Conservation (phyloP, 192 early-diverging fungal genomes). For the Umbelopsis ramanniana region DNA sequence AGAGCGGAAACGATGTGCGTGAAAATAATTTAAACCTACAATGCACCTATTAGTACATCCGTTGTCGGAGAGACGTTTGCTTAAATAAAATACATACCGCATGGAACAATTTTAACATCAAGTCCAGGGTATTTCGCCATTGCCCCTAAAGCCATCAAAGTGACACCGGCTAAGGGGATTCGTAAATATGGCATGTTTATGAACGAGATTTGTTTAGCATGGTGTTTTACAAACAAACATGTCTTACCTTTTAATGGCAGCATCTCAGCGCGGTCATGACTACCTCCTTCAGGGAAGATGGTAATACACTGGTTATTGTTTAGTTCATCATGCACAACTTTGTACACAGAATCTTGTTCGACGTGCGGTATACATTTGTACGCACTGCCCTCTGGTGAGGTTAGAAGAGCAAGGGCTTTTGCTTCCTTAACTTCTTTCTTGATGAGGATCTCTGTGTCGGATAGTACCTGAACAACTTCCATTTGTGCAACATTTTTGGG, state of each 20-base stretch:
- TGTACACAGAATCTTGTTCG: constrained; percentile 88
- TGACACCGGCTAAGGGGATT: constrained; percentile 61
- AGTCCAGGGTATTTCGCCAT: constrained; percentile 82
- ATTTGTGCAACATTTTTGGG: constrained; percentile 63
- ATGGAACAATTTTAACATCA: constrained; percentile 92
- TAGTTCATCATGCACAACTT: constrained; percentile 76
- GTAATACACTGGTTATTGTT: constrained; percentile 78
- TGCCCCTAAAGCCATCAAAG: constrained; percentile 87
- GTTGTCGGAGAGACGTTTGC: too few relatives aligned
- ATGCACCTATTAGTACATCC: neutral
- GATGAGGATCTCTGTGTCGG: constrained; percentile 79
- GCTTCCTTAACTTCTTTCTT: constrained; percentile 77
- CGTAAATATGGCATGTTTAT: too few relatives aligned
- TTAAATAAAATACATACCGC: constrained; percentile 37
- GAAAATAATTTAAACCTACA: constrained; percentile 87
- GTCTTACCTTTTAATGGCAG: constrained; percentile 86
- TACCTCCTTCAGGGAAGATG: constrained; percentile 98
- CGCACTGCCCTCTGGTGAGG: constrained; percentile 53
- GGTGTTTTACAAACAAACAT: neutral
- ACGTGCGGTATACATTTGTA: constrained; percentile 81
- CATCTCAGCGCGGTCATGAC: constrained; percentile 94
- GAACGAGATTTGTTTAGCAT: neutral
- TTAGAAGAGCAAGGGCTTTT: constrained; percentile 62
- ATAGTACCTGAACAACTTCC: constrained; percentile 75
- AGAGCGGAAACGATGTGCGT: constrained; percentile 92